Evolutionary conservation across 345 rosid species (phyloP).

Genomic region (Jatropha curcas): DNA sequence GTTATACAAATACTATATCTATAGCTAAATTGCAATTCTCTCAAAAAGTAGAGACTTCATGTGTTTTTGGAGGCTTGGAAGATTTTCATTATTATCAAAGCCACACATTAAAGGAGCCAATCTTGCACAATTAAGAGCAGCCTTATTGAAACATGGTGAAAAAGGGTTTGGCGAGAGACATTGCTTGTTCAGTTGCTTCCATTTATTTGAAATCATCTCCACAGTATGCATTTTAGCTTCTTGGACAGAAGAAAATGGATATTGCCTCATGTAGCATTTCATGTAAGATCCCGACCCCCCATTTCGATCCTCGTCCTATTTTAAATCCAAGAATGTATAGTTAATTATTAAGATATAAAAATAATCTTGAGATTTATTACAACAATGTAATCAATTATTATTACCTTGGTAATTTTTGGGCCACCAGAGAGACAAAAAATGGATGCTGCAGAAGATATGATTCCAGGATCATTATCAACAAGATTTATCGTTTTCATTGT

Average conservation of each 20-base stretch:
- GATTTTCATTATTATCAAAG: conserved; percentile 34
- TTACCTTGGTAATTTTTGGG: conserved; percentile 41
- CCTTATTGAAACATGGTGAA: conserved; percentile 32
- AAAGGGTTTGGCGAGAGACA: conserved; percentile 38
- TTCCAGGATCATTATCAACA: conserved; percentile 31
- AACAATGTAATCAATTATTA: not conserved
- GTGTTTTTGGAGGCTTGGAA: conserved; percentile 34
- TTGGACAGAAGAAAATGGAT: conserved; percentile 1
- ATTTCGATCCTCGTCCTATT: not conserved
- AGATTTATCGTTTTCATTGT: conserved; percentile 29
- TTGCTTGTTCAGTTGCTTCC: conserved; percentile 50
- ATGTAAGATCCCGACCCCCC: not conserved
- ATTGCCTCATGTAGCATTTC: not conserved
- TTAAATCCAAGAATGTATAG: not conserved
- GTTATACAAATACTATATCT: too few species aligned
- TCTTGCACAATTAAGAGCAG: conserved; percentile 45
- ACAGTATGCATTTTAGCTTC: conserved; percentile 33
- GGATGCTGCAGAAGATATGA: conserved; percentile 36
- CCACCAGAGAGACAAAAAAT: conserved; percentile 48
- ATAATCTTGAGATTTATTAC: too few species aligned
- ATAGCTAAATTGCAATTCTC: too few species aligned
- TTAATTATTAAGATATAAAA: not conserved
- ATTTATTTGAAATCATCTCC: conserved; percentile 28
- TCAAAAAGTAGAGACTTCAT: conserved; percentile 19
- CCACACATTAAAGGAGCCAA: conserved; percentile 47